phyloP scores from a whole-genome alignment of 2,329 filamentous ascomycete genomes.

The Arachnomyces sp. region DNA sequence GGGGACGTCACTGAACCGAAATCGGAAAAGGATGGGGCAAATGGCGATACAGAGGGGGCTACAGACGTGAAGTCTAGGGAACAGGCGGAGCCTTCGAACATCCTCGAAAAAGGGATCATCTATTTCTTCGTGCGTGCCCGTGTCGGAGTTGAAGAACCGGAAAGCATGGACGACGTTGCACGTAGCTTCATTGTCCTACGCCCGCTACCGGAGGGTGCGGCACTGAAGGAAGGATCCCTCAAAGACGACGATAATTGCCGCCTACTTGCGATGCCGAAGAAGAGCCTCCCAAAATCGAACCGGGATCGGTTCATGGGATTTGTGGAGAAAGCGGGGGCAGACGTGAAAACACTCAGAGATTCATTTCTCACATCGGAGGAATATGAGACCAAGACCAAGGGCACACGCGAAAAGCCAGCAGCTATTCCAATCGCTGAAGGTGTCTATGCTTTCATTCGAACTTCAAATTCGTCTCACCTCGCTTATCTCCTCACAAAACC shows the following conservation, averaged over 20 bases:
- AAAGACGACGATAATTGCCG: slow-evolving; percentile 54
- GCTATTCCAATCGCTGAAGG: slow-evolving; percentile 74
- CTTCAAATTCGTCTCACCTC: slow-evolving; percentile 63
- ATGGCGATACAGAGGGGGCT: slow-evolving; percentile 20
- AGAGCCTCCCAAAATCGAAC: slow-evolving; percentile 62
- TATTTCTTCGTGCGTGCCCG: slow-evolving; percentile 84
- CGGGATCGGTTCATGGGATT: slow-evolving; percentile 70
- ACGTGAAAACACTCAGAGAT: slow-evolving; percentile 62
- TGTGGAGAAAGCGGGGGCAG: slow-evolving; percentile 63
- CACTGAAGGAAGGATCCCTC: slow-evolving; percentile 52
- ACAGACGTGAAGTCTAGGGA: slow-evolving; percentile 44
- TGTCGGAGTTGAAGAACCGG: slow-evolving; percentile 62
- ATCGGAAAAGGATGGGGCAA: slow-evolving; percentile 7
- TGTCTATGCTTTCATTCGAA: slow-evolving; percentile 71
- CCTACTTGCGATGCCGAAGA: slow-evolving; percentile 74
- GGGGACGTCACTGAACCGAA: slow-evolving; percentile 14
- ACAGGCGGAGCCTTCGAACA: slow-evolving; percentile 47
- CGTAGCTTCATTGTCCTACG: slow-evolving; percentile 73
- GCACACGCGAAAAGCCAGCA: slow-evolving; percentile 58
- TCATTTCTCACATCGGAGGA: slow-evolving; percentile 58
- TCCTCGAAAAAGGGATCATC: slow-evolving; percentile 80
- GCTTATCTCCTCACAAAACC: slow-evolving; percentile 74
- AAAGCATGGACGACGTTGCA: slow-evolving; percentile 62
- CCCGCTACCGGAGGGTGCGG: slow-evolving; percentile 61
- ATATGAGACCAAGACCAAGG: slow-evolving; percentile 68